Conservation (phyloP, 305 asterid genomes). For the Withania somnifera region DNA sequence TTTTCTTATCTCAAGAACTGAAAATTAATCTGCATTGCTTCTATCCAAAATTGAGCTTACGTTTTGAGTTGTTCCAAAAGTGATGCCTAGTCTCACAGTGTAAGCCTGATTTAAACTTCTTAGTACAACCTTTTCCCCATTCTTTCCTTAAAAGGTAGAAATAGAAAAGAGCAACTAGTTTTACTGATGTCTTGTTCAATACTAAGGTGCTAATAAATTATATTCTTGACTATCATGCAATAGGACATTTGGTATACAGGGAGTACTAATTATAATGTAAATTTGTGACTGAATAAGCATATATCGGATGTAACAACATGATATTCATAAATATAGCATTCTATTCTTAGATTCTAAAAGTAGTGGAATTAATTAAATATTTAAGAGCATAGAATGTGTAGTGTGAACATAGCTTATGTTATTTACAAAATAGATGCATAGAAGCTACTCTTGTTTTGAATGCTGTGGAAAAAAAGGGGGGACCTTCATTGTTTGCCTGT, state of each 20-base stretch:
- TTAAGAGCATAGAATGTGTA: background rate
- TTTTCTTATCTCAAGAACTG: background rate
- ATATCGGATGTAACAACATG: background rate
- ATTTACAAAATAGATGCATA: background rate
- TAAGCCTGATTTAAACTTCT: background rate
- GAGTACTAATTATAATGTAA: background rate
- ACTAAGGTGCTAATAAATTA: background rate
- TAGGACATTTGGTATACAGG: background rate
- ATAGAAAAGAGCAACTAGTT: background rate
- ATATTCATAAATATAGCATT: background rate
- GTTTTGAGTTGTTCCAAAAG: background rate
- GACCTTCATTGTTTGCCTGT: background rate
- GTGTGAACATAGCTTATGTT: background rate
- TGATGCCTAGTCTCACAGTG: background rate
- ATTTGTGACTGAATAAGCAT: background rate
- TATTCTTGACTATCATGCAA: background rate
- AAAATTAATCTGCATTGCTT: background rate
- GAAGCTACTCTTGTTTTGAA: background rate
- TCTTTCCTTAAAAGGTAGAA: background rate
- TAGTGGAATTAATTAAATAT: background rate
- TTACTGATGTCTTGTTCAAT: background rate
- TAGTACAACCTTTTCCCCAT: background rate
- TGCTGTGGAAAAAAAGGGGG: too few relatives aligned
- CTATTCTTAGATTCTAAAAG: background rate
- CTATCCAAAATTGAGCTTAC: background rate